These are phyloP conservation scores for Jasminum sambac DNA, from an alignment of 257 asterid genomes.

Conservation along the genomic window DNA sequence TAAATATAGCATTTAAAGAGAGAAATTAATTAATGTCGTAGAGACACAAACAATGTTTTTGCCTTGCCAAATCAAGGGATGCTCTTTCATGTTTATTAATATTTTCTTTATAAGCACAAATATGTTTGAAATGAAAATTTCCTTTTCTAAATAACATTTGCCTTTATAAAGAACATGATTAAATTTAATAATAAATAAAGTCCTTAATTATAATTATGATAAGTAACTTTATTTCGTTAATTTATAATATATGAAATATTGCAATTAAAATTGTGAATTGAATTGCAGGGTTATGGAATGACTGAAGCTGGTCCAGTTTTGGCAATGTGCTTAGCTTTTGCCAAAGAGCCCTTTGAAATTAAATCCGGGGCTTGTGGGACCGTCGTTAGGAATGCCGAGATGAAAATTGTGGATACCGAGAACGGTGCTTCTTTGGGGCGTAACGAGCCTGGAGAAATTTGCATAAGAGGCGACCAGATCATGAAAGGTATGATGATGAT, in stretches of 20 bases:
- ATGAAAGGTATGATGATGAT: constrained; percentile 66
- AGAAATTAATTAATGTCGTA: too few species aligned
- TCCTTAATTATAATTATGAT: too few species aligned
- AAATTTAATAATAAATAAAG: too few species aligned
- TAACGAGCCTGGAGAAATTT: constrained; percentile 81
- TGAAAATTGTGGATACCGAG: constrained; percentile 76
- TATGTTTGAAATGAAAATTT: too few species aligned
- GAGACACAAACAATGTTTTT: too few species aligned
- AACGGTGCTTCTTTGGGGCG: constrained; percentile 65
- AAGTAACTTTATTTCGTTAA: not conserved
- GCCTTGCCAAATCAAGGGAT: not conserved
- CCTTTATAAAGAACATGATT: too few species aligned
- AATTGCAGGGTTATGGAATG: constrained; percentile 87
- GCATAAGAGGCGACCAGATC: constrained; percentile 87
- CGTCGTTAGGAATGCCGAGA: constrained; percentile 84
- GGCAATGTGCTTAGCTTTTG: constrained; percentile 90
- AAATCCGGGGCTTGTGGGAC: constrained; percentile 95
- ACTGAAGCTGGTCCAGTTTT: constrained; percentile 95
- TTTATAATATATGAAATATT: not conserved
- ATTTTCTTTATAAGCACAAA: too few species aligned
- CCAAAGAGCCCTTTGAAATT: constrained; percentile 71
- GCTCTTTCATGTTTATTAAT: not conserved
- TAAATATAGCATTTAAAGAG: too few species aligned
- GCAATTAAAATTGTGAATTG: not conserved
- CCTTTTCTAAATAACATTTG: too few species aligned